These are phyloP conservation scores for Glycine soja DNA, from an alignment of 306 rosid genomes.

Conservation along the genomic window DNA sequence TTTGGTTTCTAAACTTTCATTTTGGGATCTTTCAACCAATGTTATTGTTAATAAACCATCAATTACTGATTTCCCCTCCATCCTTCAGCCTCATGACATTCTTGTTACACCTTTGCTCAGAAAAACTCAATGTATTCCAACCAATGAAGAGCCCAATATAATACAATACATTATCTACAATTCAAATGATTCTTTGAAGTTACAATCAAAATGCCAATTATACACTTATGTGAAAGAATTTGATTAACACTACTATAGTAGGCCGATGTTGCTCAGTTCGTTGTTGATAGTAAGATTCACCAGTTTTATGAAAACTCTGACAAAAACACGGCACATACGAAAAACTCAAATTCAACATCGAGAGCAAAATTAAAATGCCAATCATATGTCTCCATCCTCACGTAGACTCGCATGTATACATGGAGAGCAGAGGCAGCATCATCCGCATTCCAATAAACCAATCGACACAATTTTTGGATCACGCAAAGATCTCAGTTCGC, in stretches of 20 bases:
- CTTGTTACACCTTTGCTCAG: slow-evolving; percentile 4
- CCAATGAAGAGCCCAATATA: neutral
- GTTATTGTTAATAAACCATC: neutral
- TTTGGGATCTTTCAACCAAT: neutral
- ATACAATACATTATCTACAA: slow-evolving; percentile 21
- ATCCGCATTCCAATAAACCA: slow-evolving; percentile 2
- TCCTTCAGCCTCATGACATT: slow-evolving; percentile 1
- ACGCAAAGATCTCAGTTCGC: slow-evolving; percentile 12
- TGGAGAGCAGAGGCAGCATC: neutral
- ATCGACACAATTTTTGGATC: slow-evolving; percentile 9
- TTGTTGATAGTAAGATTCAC: slow-evolving; percentile 11
- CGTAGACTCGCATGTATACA: neutral
- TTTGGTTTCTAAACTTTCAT: slow-evolving; percentile 9
- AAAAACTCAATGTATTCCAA: neutral
- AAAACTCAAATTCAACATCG: slow-evolving; percentile 23
- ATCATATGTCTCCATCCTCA: neutral
- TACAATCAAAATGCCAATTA: neutral
- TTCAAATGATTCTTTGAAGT: slow-evolving; percentile 19
- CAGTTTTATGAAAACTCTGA: neutral
- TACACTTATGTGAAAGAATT: neutral
- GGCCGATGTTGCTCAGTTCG: neutral
- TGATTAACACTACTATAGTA: neutral
- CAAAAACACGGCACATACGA: neutral
- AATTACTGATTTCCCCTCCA: slow-evolving; percentile 20
- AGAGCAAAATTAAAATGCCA: slow-evolving; percentile 32